Conservation (phyloP, 2,329 filamentous ascomycete species). For the Aspergillus terreus region DNA sequence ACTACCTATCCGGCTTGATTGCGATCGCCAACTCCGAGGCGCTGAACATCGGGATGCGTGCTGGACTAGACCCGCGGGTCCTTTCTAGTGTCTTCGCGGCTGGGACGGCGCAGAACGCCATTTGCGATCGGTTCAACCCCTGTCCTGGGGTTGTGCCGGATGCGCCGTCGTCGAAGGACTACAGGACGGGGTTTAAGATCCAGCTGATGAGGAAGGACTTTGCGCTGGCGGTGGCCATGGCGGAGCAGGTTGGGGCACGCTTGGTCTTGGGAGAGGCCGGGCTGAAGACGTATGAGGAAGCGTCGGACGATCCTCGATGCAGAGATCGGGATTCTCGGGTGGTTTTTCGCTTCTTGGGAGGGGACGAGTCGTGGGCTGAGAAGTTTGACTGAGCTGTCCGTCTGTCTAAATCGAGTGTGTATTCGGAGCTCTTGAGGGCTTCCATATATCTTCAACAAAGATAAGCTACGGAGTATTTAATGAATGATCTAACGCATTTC, state of each 20-base stretch:
- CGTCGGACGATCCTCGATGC: conserved; percentile 43
- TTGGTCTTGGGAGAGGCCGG: conserved; percentile 51
- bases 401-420: too few species aligned
- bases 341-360: not conserved
- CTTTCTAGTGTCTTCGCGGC: conserved; percentile 51
- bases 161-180: conserved; percentile 48
- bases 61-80: conserved; percentile 53
- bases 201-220: conserved; percentile 58
- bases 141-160: conserved; percentile 49
- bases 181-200: conserved; percentile 55
- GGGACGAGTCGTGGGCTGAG: not conserved
- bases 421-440: too few species aligned
- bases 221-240: conserved; percentile 52
- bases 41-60: conserved; percentile 58
- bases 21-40: conserved; percentile 57
- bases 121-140: conserved; percentile 51
- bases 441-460: too few species aligned
- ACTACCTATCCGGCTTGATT: conserved; percentile 58
- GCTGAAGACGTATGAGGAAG: conserved; percentile 50
- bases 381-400: not conserved
- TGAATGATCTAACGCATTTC: too few species aligned
- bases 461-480: too few species aligned
- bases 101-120: conserved; percentile 51
- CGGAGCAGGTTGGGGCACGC: conserved; percentile 49
- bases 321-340: not conserved